A percentile compares a stretch with the other conserved stretches of the same genome.
These are phyloP conservation scores for Hydnomerulius pinastri DNA, from an alignment of 768 basidiomycete species.

Conservation along the genomic window DNA sequence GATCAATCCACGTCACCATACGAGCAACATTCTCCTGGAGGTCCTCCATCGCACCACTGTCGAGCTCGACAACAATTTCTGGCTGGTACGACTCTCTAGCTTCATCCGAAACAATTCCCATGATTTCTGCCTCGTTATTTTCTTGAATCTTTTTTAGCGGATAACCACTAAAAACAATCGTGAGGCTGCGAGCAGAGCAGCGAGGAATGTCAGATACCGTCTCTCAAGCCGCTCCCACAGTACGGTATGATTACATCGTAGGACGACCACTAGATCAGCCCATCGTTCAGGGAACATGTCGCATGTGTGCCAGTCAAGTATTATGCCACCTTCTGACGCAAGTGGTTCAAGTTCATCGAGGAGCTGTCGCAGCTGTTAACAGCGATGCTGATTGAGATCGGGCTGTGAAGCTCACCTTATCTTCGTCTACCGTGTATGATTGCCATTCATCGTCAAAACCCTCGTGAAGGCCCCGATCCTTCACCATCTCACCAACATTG, in stretches of 20 bases:
- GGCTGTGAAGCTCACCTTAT: constrained; percentile 63
- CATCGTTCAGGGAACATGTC: constrained; percentile 95
- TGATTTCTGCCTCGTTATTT: constrained; percentile 98
- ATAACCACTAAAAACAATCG: constrained; percentile 60
- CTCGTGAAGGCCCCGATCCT: constrained; percentile 77
- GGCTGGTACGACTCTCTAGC: constrained; percentile 81
- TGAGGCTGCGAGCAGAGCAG: background rate
- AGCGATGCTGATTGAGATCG: background rate
- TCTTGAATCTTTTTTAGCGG: constrained; percentile 93
- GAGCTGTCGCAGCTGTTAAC: constrained; percentile 48
- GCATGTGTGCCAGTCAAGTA: constrained; percentile 95
- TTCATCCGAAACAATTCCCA: constrained; percentile 89
- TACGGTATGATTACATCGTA: constrained; percentile 83
- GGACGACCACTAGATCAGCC: constrained; percentile 92
- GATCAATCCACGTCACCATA: constrained; percentile 84
- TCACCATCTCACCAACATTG: constrained; percentile 90
- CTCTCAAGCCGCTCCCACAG: constrained; percentile 92
- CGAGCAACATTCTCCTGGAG: constrained; percentile 85
- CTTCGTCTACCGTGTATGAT: constrained; percentile 91
- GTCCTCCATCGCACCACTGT: constrained; percentile 75
- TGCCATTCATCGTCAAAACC: constrained; percentile 95
- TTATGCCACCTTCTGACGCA: constrained; percentile 68
- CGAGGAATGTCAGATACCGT: constrained; percentile 51
- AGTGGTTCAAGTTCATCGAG: constrained; percentile 85
- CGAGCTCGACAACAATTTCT: constrained; percentile 86